Conservation (phyloP, 1,284 basidiomycete species). For the Malassezia sp. region DNA sequence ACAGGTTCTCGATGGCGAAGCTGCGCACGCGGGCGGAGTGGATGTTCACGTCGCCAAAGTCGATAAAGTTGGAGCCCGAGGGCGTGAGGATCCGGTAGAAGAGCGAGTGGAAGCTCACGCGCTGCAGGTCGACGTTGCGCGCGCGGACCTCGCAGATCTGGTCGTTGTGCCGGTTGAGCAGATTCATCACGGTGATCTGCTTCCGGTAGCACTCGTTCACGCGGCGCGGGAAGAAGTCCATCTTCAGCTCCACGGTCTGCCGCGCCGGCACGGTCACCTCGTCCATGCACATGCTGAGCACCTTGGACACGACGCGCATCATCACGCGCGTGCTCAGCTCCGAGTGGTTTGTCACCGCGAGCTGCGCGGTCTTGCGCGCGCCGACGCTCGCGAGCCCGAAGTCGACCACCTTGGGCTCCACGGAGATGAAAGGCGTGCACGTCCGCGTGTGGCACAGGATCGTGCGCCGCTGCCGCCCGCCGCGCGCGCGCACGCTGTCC, state of each 20-base stretch:
- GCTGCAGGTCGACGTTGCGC: constrained; percentile 51
- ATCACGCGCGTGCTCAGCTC: constrained; percentile 50
- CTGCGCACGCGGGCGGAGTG: constrained; percentile 49
- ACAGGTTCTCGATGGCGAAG: constrained; percentile 50
- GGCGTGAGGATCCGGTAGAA: constrained; percentile 52
- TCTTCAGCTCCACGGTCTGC: constrained; percentile 49
- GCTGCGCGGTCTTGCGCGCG: constrained; percentile 47
- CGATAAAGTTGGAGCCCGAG: constrained; percentile 50
- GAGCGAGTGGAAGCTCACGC: constrained; percentile 51
- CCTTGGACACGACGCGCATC: constrained; percentile 51
- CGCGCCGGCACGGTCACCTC: constrained; percentile 50
- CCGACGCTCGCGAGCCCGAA: constrained; percentile 52
- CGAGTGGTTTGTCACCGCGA: constrained; percentile 49
- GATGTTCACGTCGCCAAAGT: constrained; percentile 52
- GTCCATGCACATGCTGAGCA: constrained; percentile 50
- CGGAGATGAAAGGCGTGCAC: constrained; percentile 50
- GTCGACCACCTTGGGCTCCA: constrained; percentile 48
- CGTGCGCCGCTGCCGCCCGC: constrained; percentile 43
- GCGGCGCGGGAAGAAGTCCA: constrained; percentile 51
- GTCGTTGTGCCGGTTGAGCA: constrained; percentile 45
- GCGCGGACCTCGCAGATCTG: constrained; percentile 50
- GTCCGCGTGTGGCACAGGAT: constrained; percentile 48
- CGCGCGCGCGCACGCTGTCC: constrained; percentile 33
- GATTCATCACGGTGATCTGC: constrained; percentile 49
- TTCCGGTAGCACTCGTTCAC: constrained; percentile 52